phyloP scores from a whole-genome alignment of 2,329 filamentous ascomycete species.

The Diaporthe capsici region DNA sequence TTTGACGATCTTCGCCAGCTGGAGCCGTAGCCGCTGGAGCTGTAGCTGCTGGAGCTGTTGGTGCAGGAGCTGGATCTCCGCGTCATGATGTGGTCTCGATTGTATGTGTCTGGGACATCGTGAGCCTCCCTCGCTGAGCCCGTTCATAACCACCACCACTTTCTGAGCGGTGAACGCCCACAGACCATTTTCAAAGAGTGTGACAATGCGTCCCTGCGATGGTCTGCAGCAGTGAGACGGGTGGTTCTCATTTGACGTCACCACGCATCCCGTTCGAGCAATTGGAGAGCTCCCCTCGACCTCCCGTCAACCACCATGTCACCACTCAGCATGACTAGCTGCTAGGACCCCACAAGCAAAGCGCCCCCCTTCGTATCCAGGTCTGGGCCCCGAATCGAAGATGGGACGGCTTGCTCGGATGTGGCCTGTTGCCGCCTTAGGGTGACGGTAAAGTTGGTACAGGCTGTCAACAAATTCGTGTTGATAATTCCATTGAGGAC shows the following conservation, averaged over 20 bases:
- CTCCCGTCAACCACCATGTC: conserved; percentile 15
- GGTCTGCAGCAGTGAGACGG: conserved; percentile 2
- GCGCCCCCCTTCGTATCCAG: conserved; percentile 2
- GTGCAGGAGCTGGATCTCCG: not conserved
- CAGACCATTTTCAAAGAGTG: not conserved
- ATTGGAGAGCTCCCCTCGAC: conserved; percentile 17
- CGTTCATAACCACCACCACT: not conserved
- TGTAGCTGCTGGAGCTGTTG: not conserved
- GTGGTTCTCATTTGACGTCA: conserved; percentile 23
- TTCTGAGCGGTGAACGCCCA: not conserved
- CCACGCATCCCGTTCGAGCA: conserved; percentile 20
- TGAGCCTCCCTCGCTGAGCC: not conserved
- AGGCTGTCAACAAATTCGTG: not conserved
- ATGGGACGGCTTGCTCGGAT: not conserved
- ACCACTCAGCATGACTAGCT: conserved; percentile 28
- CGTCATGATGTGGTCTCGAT: conserved; percentile 12
- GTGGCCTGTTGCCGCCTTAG: not conserved
- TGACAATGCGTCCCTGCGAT: not conserved
- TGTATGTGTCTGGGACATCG: not conserved
- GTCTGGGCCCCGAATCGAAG: not conserved
- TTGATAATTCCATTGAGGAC: not conserved
- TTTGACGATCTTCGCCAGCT: conserved; percentile 7
- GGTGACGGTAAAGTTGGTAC: not conserved
- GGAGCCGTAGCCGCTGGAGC: not conserved
- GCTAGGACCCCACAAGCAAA: conserved; percentile 7